Base-by-base conservation (phyloP, 2,329 filamentous ascomycete species). In the Penicillium sp. region DNA sequence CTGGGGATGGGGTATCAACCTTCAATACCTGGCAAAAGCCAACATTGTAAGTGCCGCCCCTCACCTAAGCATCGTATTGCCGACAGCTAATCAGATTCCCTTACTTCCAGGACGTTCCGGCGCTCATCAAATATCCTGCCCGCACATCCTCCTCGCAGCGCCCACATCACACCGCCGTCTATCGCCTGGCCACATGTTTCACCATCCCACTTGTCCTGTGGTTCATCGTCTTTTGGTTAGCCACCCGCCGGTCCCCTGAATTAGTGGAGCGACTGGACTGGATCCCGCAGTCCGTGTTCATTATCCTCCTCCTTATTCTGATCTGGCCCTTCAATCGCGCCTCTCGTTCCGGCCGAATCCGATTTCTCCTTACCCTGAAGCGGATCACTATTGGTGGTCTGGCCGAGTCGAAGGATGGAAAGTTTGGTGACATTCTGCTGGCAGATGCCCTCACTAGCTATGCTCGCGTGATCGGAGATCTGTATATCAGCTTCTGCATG, bases 391-490 rank as follows among this genome's bases (percentile, higher is more conserved):
- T 97, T 42, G 94, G 94, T 24, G 92, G 93, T 0, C 82, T 99
- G 24, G 93, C 94, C 14, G 88, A 93, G 74, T 80, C 89, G 1
- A 85, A 89, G 64, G 89, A 97, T 73, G 92, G 93, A 53, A 96
- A 96, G 70, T 97, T 97, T 68, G 93, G 91, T 54, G 94, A 99
- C 71, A 89, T 97, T 50, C 78, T 99, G 56, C 84, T 99, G 18
- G 92, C 94, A 34, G 94, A 99, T 81, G 93, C 92, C 53, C 77
- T 97, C 65, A 99, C 94, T 40, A 95, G 90, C 68, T 99, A 97
- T 73, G 88, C 93, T 59, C 96, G 95, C 74, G 89, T 97, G 31
- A 81, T 96, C 29, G 93, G 88, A 24, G 94, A 99, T 73, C 77
- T 97, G 13, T 97, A 92, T 72, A 89, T 97, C 53, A 87, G 87